Evolutionary conservation across 179 eudicot genomes (phyloP), one percentile per base, ranked within the genome.

Genomic region (Sideroxylon spinosum): DNA sequence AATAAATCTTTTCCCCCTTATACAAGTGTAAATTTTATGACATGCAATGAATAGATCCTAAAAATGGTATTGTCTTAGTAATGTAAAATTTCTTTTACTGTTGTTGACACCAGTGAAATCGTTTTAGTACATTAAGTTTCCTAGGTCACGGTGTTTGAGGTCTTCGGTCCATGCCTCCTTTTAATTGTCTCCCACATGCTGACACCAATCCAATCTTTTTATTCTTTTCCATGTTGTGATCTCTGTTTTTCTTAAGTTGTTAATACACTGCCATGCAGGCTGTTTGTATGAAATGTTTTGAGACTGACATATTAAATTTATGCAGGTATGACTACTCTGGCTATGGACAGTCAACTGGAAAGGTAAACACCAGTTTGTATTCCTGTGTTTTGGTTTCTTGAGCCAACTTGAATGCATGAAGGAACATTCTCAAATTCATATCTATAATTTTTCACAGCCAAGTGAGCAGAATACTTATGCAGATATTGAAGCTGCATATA

Each of bases 401-500:
- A 64, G 37, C 73, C 63, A 50, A 69, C 23, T 78, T 7, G 17
- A 50, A 52, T 65, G 26, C 50, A 28, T 65, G 44, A 52, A 55
- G 19, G 73, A 56, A 57, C 14, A 11, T 48, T 61, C 71, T 75
- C 26, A 63, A 71, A 16, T 75, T 28, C 20, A 68, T 16, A 10
- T 78, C 32, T 49, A 16, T 75, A 28, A 55, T 66, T 56, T 52
- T 72, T 71, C 82, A 81, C 92, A 95, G 98, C 95, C 98, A 66
- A 89, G 90, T 25, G 98, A 95, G 84, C 93, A 93, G 17, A 91
- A 89, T 81, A 95, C 98, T n/a, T 95, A 95, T 76, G 98, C 98
- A 46, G 98, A 95, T 79, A 89, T 95, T 63, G 97, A 95, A 85
- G 98, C 98, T 57, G 97, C 97, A 74, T 95, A 95, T 46, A 95